A percentile compares a stretch with the other conserved stretches of the same genome.
These are phyloP conservation scores for Marchantia paleacea DNA, from an alignment of 225 moss, liverwort and hornwort genomes.

Conservation along the genomic window DNA sequence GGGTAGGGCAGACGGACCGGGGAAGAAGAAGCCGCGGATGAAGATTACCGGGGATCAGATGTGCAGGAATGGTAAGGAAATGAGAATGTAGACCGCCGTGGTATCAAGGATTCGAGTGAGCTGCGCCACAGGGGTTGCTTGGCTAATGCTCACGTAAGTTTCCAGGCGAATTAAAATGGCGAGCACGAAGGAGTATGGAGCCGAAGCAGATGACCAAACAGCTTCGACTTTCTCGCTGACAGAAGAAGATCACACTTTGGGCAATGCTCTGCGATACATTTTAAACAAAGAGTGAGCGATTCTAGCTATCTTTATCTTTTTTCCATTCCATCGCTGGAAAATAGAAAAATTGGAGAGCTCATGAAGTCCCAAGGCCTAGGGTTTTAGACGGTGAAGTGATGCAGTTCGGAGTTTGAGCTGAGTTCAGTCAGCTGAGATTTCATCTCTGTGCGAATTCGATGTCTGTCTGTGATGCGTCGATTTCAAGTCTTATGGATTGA, in stretches of 20 bases:
- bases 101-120: too few species aligned
- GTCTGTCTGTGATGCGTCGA: too few species aligned
- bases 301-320: neutral
- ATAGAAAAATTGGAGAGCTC: constrained; percentile 25
- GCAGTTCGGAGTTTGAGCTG: neutral
- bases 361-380: neutral
- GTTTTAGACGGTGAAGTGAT: neutral
- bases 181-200: constrained; percentile 32
- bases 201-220: constrained; percentile 32
- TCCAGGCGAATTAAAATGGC: constrained; percentile 16
- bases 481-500: neutral
- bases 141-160: too few species aligned
- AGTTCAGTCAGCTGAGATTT: too few species aligned
- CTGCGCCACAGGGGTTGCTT: too few species aligned
- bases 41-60: too few species aligned
- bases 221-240: constrained; percentile 54
- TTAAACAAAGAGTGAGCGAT: constrained; percentile 57
- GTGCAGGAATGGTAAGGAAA: too few species aligned
- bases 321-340: neutral
- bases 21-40: too few species aligned
- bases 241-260: constrained; percentile 61
- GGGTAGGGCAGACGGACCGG: too few species aligned
- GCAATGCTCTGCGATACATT: constrained; percentile 53
- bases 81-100: too few species aligned
- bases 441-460: neutral